These are phyloP conservation scores for Rhizodiscina lignyota DNA, from an alignment of 495 filamentous ascomycete species.

Conservation along the genomic window DNA sequence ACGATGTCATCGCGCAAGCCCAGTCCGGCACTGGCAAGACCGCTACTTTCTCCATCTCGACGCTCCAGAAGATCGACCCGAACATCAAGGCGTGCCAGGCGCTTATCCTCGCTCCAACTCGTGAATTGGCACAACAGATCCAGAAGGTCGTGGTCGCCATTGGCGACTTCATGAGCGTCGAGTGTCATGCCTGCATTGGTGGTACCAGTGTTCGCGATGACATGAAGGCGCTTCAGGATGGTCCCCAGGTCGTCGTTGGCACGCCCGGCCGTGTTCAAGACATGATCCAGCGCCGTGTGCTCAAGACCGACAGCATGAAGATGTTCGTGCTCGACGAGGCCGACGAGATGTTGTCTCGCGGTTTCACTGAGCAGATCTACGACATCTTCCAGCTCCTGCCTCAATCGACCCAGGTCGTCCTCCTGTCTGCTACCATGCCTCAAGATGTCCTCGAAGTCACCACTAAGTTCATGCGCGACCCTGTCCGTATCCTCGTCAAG, in stretches of 20 bases:
- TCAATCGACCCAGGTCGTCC: constrained; percentile 92
- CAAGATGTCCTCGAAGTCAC: constrained; percentile 98
- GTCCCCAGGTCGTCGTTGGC: constrained; percentile 90
- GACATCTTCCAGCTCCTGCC: constrained; percentile 98
- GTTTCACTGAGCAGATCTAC: constrained; percentile 99
- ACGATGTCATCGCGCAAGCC: constrained; percentile 97
- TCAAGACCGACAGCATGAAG: constrained; percentile 94
- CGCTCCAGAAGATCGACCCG: constrained; percentile 93
- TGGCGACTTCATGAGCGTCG: constrained; percentile 97
- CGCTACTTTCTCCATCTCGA: constrained; percentile 96
- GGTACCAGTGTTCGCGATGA: constrained; percentile 96
- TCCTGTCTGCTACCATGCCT: constrained; percentile 93
- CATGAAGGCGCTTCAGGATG: constrained; percentile 89
- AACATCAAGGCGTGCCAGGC: constrained; percentile 86
- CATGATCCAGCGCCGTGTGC: constrained; percentile 94
- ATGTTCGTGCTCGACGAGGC: constrained; percentile 98
- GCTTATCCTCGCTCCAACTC: constrained; percentile 88
- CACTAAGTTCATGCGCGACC: constrained; percentile 99
- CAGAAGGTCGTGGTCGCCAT: constrained; percentile 97
- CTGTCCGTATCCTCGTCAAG: constrained; percentile 97
- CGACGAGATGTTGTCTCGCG: constrained; percentile 96
- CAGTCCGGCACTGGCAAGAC: constrained; percentile 99
- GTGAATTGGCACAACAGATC: constrained; percentile 96
- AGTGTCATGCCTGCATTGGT: constrained; percentile 98
- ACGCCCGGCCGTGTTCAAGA: constrained; percentile 96